phyloP scores from a whole-genome alignment of 495 filamentous ascomycete species.

The Talaromyces ruber region DNA sequence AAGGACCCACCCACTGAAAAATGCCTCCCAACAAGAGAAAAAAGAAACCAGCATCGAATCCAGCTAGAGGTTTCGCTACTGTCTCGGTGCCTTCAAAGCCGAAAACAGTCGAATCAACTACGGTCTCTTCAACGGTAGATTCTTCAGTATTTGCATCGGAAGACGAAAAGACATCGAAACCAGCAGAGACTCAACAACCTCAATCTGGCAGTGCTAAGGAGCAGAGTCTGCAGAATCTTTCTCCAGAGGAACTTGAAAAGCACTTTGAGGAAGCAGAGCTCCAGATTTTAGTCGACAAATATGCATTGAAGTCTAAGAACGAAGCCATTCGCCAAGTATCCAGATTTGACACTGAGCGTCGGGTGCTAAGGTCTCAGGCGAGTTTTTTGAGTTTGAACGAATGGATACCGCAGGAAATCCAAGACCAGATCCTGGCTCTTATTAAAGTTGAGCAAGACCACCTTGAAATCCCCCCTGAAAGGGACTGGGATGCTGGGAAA shows the following conservation, averaged over 20 bases:
- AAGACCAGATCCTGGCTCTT: slow-evolving; percentile 61
- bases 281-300: slow-evolving; percentile 73
- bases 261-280: slow-evolving; percentile 76
- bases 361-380: slow-evolving; percentile 66
- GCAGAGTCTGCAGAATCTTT: slow-evolving; percentile 39
- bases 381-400: slow-evolving; percentile 58
- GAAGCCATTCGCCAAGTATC: slow-evolving; percentile 60
- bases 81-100: slow-evolving; percentile 78
- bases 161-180: slow-evolving; percentile 27
- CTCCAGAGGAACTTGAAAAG: slow-evolving; percentile 75
- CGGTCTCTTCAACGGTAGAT: slow-evolving; percentile 21
- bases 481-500: slow-evolving; percentile 17
- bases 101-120: slow-evolving; percentile 23
- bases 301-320: slow-evolving; percentile 58
- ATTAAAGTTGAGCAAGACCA: slow-evolving; percentile 33
- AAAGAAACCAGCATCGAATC: slow-evolving; percentile 76
- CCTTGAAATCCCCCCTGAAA: slow-evolving; percentile 20
- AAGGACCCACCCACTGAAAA: not conserved
- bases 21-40: slow-evolving; percentile 82
- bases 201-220: not conserved
- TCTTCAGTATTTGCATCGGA: slow-evolving; percentile 30
- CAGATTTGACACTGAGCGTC: slow-evolving; percentile 69
- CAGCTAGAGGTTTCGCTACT: slow-evolving; percentile 85
- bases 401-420: slow-evolving; percentile 74
- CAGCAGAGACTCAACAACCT: slow-evolving; percentile 13